phyloP scores from a whole-genome alignment of 2,329 filamentous ascomycete species.

The Coniochaeta sp. region DNA sequence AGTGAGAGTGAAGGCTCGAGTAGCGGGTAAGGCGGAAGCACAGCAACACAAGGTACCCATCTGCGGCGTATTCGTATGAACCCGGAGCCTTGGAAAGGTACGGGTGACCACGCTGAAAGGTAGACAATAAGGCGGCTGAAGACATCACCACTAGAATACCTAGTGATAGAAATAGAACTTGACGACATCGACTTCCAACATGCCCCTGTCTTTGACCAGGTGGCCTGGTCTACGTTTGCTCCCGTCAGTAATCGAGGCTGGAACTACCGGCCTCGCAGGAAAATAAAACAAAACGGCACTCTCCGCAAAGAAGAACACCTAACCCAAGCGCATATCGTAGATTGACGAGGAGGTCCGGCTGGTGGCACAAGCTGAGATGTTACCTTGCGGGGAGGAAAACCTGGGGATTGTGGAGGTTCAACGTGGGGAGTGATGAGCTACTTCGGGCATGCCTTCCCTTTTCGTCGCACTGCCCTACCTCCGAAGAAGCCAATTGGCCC shows the following conservation, averaged over 20 bases:
- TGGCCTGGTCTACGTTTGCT: background rate
- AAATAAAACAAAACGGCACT: background rate
- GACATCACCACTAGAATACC: background rate
- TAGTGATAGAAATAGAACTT: background rate
- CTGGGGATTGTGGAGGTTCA: background rate
- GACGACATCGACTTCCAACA: background rate
- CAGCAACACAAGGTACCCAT: background rate
- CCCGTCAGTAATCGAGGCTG: background rate
- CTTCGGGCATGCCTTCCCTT: background rate
- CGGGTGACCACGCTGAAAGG: background rate
- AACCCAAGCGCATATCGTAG: background rate
- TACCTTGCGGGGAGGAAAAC: background rate
- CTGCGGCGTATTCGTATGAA: background rate
- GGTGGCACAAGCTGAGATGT: background rate
- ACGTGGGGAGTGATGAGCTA: background rate
- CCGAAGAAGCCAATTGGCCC: too few relatives aligned
- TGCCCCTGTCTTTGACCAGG: background rate
- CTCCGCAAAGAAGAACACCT: background rate
- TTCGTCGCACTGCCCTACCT: background rate
- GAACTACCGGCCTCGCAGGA: background rate
- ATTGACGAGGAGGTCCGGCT: background rate
- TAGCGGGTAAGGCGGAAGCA: background rate
- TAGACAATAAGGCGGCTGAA: background rate
- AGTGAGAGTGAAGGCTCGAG: background rate
- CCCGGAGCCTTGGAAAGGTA: background rate